Evolutionary conservation across 805 yeast genomes (phyloP), one percentile per base, ranked within the genome.

Genomic region (Yamadazyma philogaea): DNA sequence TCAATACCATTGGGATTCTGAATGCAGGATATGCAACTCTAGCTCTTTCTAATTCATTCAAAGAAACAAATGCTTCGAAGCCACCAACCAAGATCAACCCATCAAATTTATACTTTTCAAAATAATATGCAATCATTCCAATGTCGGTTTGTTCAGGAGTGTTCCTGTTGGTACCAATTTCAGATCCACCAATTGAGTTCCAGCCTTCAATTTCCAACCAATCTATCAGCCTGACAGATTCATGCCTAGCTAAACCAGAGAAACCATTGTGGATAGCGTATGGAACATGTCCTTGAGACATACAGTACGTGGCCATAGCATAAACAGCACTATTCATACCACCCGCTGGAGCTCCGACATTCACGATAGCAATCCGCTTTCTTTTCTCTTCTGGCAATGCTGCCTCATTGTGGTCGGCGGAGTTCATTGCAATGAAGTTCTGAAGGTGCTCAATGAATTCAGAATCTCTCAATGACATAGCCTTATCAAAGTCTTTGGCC

Each of bases 321-420:
- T 90, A 77, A 8, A 89, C 81, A 3, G 96, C 96, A 47, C 93
- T 80, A 60, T 93, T 93, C 81, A 93, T 77, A 36, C 96, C 97
- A 39, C 96, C 96, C 10, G 98, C 91, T 18, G 99, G 96, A 0
- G 99, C 99, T 53, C 99, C 99, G 34, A 91, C 86, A 57, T 89
- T 87, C 41, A 93, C 76, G 48, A 93, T 82, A 42, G 93, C 99
- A 52, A 90, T 77, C 54, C 80, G 84, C 53, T 83, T 72, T 46
- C 83, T 71, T 56, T 84, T 69, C 17, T 69, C 76, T 15, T 64
- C 74, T 7, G 93, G 88, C 50, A 84, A 67, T 4, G 70, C 48
- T 39, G 79, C 78, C 27, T 78, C 71, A 42, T 78, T 81, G 60
- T 82, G 83, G 58, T 84, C 86, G 38, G 81, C 78, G 33, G 78